Base-by-base conservation (phyloP, 768 basidiomycete species). In the Boletus patriciae region DNA sequence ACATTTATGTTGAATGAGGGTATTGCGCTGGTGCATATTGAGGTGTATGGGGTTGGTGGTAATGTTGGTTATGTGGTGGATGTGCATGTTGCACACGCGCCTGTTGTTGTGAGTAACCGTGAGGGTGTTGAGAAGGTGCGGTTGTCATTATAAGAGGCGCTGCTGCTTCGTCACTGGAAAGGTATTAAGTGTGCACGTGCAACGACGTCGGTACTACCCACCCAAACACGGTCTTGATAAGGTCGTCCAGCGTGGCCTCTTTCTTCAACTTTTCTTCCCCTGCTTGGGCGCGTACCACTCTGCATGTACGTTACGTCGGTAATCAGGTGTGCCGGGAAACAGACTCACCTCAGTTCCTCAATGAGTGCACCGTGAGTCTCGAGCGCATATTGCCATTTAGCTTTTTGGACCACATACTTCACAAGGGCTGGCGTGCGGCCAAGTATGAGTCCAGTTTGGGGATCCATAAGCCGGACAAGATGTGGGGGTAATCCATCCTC, bases 371-470 rank as follows among this genome's bases (percentile, higher is more conserved):
- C 83, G 58, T 91, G 85, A 64, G 90, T 84, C 55, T 87, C 80
- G 31, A 86, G 59, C 15, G 83, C 85, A 66, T 86, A 88, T 48
- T 76, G 76, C 68, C 87, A 80, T 66, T 92, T 93, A 7, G 94
- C 92, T 66, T 94, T 72, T 37, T 73, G 58, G 74, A 79, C 60
- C 74, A 84, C 77, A 69, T 94, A 95, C 77, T 84, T 85, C 36
- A 85, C 83, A 76, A 87, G 83, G 31, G 78, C 74, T 0, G 83
- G 86, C n/a, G 84, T 74, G n/a, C 87, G 81, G 1, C 88, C 90
- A 63, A 83, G 69, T 5, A 91, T 81, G n/a, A 83, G 72, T 2
- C 85, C 83, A 1, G 86, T 89, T 16, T 73, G 70, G 0, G 83
- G 80, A 63, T 85, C 81, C 58, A 77, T 75, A 27, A 80, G 77